A percentile compares a stretch with the other conserved stretches of the same genome.
Conservation (phyloP, 1,284 basidiomycete species). For the Tilletia caries region DNA sequence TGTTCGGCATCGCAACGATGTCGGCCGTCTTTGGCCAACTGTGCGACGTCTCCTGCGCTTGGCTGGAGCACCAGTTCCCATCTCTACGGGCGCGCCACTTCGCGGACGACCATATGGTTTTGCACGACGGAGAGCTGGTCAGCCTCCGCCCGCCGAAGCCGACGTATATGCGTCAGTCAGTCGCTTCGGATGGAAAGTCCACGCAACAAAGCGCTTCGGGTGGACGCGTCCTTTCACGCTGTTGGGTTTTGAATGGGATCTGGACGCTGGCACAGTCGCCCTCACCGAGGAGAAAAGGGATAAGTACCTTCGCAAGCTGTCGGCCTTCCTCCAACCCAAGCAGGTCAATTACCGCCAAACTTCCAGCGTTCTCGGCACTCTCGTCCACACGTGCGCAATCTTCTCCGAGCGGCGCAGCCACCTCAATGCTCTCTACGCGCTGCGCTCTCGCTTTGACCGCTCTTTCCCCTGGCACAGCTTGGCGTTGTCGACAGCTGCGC, state of each 20-base stretch:
- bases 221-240: background rate
- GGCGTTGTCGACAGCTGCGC: background rate
- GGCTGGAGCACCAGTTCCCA: background rate
- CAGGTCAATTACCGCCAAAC: background rate
- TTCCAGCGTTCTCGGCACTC: background rate
- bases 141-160: background rate
- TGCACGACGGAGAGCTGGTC: background rate
- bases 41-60: background rate
- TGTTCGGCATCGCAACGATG: background rate
- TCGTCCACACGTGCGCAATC: background rate
- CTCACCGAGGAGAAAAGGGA: background rate
- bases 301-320: background rate
- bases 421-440: background rate
- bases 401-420: background rate
- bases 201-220: background rate
- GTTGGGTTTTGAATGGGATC: background rate
- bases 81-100: background rate
- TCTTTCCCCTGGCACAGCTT: background rate
- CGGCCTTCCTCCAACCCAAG: too few species aligned
- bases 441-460: background rate
- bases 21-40: background rate
- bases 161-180: background rate
- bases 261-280: background rate
- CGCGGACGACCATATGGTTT: background rate
- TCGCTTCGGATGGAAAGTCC: background rate